phyloP scores from a whole-genome alignment of 805 yeast species.

The Hanseniaspora mollemarum region DNA sequence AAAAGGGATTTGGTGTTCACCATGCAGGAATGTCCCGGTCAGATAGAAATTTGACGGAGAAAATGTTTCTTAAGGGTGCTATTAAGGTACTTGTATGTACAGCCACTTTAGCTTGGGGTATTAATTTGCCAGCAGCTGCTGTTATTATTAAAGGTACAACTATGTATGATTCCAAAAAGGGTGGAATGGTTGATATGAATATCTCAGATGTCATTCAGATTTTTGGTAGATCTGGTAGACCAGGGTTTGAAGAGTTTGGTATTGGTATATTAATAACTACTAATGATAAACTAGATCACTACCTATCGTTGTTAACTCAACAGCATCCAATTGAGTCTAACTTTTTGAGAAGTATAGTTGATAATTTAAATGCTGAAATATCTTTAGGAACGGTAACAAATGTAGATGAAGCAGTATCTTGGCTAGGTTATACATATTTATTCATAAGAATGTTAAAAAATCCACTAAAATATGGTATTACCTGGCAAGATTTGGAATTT shows the following conservation, averaged over 20 bases:
- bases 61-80: constrained; percentile 73
- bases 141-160: constrained; percentile 95
- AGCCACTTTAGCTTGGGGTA: constrained; percentile 99
- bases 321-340: constrained; percentile 94
- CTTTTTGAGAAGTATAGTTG: constrained; percentile 65
- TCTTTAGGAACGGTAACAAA: constrained; percentile 91
- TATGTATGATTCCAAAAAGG: constrained; percentile 84
- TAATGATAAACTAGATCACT: constrained; percentile 70
- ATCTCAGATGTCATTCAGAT: constrained; percentile 95
- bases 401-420: constrained; percentile 84
- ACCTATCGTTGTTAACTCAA: constrained; percentile 76
- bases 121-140: constrained; percentile 93
- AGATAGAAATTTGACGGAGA: constrained; percentile 82
- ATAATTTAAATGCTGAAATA: constrained; percentile 91
- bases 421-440: constrained; percentile 97
- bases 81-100: constrained; percentile 88
- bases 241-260: constrained; percentile 86
- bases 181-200: constrained; percentile 89
- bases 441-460: constrained; percentile 88
- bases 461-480: constrained; percentile 85
- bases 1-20: constrained; percentile 79
- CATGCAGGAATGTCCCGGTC: constrained; percentile 94
- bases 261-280: constrained; percentile 85
- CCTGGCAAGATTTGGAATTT: constrained; percentile 69
- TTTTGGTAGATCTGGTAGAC: constrained; percentile 99